Conservation (phyloP, 2,329 filamentous ascomycete species). For the Trichoderma polysporum region DNA sequence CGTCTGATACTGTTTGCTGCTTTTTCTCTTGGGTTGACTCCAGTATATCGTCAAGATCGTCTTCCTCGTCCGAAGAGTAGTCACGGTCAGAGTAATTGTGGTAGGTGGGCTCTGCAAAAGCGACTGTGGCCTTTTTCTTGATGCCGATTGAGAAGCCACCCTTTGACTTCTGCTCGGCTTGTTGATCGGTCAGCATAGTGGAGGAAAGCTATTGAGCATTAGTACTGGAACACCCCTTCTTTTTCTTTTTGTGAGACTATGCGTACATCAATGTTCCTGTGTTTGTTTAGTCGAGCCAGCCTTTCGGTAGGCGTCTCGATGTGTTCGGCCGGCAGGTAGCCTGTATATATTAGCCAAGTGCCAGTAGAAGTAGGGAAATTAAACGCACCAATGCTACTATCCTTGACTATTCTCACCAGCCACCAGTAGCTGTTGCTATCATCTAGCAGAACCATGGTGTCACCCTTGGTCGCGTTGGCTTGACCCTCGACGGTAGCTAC, state of each 20-base stretch:
- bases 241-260: constrained; percentile 16
- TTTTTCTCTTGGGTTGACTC: constrained; percentile 31
- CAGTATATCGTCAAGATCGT: constrained; percentile 49
- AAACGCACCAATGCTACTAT: constrained; percentile 78
- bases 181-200: constrained; percentile 60
- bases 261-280: constrained; percentile 92
- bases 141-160: constrained; percentile 68
- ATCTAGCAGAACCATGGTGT: constrained; percentile 97
- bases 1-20: constrained; percentile 33
- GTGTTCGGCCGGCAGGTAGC: constrained; percentile 94
- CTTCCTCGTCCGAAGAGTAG: constrained; percentile 75
- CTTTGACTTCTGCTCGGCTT: constrained; percentile 68
- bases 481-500: constrained; percentile 97
- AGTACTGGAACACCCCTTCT: not conserved
- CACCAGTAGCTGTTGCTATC: constrained; percentile 99
- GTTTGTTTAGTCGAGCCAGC: constrained; percentile 91
- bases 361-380: not conserved
- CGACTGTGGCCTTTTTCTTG: constrained; percentile 75
- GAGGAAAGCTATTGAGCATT: constrained; percentile 52
- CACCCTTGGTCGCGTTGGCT: constrained; percentile 96
- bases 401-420: constrained; percentile 95
- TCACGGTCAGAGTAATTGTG: constrained; percentile 85
- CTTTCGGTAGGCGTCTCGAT: constrained; percentile 97
- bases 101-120: constrained; percentile 81
- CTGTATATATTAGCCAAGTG: constrained; percentile 44